Percentiles rank a stretch among this genome's conserved stretches.
phyloP scores from a whole-genome alignment of 75 land plant species.

The Cupressus sempervirens region DNA sequence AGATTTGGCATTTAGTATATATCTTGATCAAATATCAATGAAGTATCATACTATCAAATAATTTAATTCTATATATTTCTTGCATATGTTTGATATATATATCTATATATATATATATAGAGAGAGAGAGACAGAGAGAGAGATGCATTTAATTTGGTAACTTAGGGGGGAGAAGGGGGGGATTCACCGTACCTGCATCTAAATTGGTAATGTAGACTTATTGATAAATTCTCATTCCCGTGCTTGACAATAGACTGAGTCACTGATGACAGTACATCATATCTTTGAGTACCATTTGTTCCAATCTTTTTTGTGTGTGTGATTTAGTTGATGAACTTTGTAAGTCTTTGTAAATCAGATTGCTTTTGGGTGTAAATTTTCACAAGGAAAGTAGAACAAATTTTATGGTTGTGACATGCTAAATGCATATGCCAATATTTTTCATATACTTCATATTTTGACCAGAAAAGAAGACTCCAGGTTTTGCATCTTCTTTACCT shows the following conservation, averaged over 20 bases:
- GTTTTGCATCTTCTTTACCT: slow-evolving; percentile 9
- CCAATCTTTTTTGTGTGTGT: neutral
- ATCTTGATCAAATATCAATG: too few relatives aligned
- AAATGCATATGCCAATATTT: neutral
- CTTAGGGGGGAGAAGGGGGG: too few relatives aligned
- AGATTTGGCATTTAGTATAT: too few relatives aligned
- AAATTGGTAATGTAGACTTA: too few relatives aligned
- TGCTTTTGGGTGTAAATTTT: neutral
- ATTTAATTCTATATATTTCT: too few relatives aligned
- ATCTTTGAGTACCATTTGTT: neutral
- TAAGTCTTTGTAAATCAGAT: neutral
- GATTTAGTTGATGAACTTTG: neutral
- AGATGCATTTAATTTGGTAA: too few relatives aligned
- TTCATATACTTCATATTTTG: neutral
- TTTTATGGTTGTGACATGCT: neutral
- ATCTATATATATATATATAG: too few relatives aligned
- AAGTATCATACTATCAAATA: too few relatives aligned
- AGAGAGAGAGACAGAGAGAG: too few relatives aligned
- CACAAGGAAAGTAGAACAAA: neutral
- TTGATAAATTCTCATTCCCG: neutral
- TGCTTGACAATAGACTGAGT: neutral
- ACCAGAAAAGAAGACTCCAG: slow-evolving; percentile 1
- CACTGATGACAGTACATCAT: neutral
- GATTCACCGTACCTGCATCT: too few relatives aligned
- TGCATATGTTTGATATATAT: too few relatives aligned